phyloP scores from a whole-genome alignment of 192 early-diverging fungal genomes.

The Backusella westeae region DNA sequence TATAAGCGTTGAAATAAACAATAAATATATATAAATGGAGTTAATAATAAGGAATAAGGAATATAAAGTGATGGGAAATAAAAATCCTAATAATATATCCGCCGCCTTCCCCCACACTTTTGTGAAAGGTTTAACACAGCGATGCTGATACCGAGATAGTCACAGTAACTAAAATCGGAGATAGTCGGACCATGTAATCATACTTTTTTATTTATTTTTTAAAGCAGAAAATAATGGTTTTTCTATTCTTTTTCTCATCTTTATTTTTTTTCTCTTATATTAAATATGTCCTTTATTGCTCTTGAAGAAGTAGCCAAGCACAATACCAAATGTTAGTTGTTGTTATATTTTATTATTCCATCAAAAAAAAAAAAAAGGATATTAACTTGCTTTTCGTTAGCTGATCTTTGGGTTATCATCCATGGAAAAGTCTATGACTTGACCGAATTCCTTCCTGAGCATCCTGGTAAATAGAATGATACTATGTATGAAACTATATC shows the following conservation, averaged over 20 bases:
- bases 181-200: not conserved
- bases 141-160: not conserved
- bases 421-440: constrained; percentile 65
- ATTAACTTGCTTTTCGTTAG: not conserved
- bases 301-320: constrained; percentile 36
- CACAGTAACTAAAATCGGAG: not conserved
- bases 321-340: constrained; percentile 32
- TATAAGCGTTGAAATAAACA: not conserved
- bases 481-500: not conserved
- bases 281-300: not conserved
- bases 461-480: constrained; percentile 41
- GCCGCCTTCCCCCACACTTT: not conserved
- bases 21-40: not conserved
- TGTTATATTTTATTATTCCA: not conserved
- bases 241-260: not conserved
- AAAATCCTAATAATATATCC: not conserved
- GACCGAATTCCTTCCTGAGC: constrained; percentile 56
- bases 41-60: not conserved
- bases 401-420: constrained; percentile 61
- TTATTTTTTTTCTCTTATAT: not conserved
- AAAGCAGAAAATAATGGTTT: not conserved
- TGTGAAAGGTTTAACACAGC: not conserved
- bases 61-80: not conserved
- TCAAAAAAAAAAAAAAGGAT: not conserved
- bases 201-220: not conserved